These are phyloP conservation scores for Bathelium albidoporum DNA, from an alignment of 495 filamentous ascomycete genomes.

Conservation along the genomic window DNA sequence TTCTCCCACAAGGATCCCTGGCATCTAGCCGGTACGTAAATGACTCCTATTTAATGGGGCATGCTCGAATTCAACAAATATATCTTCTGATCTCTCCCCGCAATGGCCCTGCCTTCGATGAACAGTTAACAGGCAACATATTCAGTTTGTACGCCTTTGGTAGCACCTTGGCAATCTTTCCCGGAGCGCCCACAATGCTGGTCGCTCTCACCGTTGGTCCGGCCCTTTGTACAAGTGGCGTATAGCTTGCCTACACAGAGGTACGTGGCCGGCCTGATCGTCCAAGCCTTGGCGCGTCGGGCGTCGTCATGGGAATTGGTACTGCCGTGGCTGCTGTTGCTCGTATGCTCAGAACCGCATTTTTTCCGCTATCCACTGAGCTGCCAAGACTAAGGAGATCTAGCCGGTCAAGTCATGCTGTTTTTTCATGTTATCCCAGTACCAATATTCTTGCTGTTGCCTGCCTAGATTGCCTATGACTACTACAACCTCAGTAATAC, in stretches of 20 bases:
- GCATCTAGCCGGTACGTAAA: constrained; percentile 1
- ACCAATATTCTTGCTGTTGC: constrained; percentile 23
- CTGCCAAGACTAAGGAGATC: constrained; percentile 7
- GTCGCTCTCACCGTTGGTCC: constrained; percentile 19
- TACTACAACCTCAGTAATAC: constrained; percentile 19
- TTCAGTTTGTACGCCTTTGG: constrained; percentile 23
- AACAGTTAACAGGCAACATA: constrained; percentile 25
- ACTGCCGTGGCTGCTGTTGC: constrained; percentile 15
- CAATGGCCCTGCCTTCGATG: background rate
- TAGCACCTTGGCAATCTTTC: constrained; percentile 15
- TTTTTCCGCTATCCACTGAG: background rate
- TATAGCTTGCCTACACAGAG: constrained; percentile 9
- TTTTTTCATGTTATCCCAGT: constrained; percentile 24
- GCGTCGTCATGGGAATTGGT: constrained; percentile 27
- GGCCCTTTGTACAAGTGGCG: constrained; percentile 15
- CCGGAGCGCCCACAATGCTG: constrained; percentile 12
- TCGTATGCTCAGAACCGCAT: background rate
- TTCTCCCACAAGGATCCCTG: constrained; percentile 20
- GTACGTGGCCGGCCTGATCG: background rate
- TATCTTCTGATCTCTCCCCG: background rate
- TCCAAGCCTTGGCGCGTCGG: constrained; percentile 24
- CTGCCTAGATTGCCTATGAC: constrained; percentile 23
- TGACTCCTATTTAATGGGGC: too few species aligned
- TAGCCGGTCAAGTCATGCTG: constrained; percentile 2
- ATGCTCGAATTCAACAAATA: background rate